Conservation (phyloP, 306 rosid genomes). For the Cajanus cajan region DNA sequence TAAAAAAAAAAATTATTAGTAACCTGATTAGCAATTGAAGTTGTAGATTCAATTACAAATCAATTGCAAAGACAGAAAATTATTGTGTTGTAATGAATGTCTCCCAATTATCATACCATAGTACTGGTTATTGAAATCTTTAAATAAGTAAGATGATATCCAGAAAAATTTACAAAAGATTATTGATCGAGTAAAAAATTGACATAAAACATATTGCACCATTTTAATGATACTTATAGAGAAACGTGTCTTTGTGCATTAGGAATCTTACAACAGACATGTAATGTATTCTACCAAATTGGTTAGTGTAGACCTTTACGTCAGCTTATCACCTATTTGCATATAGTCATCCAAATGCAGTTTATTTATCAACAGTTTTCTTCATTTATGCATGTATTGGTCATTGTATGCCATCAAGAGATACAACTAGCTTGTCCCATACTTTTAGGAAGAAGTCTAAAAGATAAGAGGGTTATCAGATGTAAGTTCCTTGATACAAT, state of each 20-base stretch:
- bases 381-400: background rate
- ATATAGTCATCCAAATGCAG: background rate
- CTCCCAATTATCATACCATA: background rate
- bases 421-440: background rate
- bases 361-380: background rate
- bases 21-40: background rate
- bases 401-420: constrained; percentile 12
- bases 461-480: background rate
- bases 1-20: constrained; percentile 13
- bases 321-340: constrained; percentile 18
- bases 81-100: background rate
- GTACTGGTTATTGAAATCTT: background rate
- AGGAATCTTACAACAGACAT: background rate
- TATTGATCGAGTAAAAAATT: background rate
- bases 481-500: constrained; percentile 15
- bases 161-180: background rate
- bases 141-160: background rate
- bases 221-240: background rate
- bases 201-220: constrained; percentile 6
- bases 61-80: constrained; percentile 4
- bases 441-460: background rate
- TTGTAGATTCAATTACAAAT: background rate
- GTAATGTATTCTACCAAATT: constrained; percentile 4
- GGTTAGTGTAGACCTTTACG: constrained; percentile 6
- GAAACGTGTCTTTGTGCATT: background rate